Evolutionary conservation across 352 stramenopile genomes (phyloP).

Genomic region (Phytopythium boreale): DNA sequence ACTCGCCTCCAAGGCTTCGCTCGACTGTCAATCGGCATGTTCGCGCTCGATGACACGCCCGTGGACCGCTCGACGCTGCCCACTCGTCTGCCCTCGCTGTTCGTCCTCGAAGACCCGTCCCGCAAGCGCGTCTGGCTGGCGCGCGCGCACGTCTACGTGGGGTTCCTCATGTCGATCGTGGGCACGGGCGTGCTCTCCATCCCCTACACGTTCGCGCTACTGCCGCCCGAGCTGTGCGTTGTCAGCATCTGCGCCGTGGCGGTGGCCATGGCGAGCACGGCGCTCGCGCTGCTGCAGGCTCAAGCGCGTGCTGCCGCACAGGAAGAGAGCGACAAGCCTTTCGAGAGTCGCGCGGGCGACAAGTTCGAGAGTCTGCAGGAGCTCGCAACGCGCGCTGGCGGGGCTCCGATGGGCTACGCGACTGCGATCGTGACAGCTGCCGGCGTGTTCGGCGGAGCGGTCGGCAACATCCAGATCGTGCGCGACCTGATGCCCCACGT

Average conservation of each 20-base stretch:
- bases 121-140: slow-evolving; percentile 1
- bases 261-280: slow-evolving; percentile 40
- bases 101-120: not conserved
- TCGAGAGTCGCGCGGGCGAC: slow-evolving; percentile 49
- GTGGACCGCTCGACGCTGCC: not conserved
- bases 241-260: slow-evolving; percentile 41
- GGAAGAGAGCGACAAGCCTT: slow-evolving; percentile 40
- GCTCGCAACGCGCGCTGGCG: slow-evolving; percentile 21
- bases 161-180: slow-evolving; percentile 78
- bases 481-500: slow-evolving; percentile 58
- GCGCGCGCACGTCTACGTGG: slow-evolving; percentile 54
- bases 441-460: slow-evolving; percentile 56
- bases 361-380: slow-evolving; percentile 29
- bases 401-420: slow-evolving; percentile 33
- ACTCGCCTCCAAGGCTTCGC: not conserved
- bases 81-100: not conserved
- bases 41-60: slow-evolving; percentile 5
- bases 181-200: slow-evolving; percentile 66
- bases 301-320: slow-evolving; percentile 47
- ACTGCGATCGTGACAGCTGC: slow-evolving; percentile 53
- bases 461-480: slow-evolving; percentile 67
- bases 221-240: slow-evolving; percentile 35
- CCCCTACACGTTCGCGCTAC: slow-evolving; percentile 60
- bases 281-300: slow-evolving; percentile 47
- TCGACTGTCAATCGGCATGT: not conserved